Base-by-base conservation (phyloP, 352 stramenopile species). In the Globisporangium nodosum region DNA sequence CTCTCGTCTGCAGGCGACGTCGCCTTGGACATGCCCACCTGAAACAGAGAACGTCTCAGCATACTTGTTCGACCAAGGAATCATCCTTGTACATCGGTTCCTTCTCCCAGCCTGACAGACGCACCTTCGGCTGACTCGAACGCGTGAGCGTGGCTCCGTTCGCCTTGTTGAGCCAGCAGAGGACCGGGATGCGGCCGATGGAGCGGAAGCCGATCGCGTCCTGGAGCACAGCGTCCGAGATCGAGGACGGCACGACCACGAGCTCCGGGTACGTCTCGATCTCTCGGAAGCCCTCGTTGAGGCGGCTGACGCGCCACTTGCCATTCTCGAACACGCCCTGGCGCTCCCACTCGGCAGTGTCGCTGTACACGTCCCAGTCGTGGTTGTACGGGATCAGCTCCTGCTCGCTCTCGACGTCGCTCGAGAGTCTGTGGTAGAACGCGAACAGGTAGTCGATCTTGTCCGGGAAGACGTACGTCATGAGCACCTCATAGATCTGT, bases 261-360 rank as follows among this genome's bases (percentile, higher is more conserved):
- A 96, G 77, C 20, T 87, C 84, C 0, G 97, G 96, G 68, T 99
- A 99, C 30, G 90, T 97, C 27, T 92, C 74, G 58, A 95, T 98
- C 52, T 95, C 64, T 2, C 60, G 54, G 58, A 96, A 97, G 57
- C 70, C 76, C 39, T 82, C 64, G 54, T 94, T 94, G 37, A 85
- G 64, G 53, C 58, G 68, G 0, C 78, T 75, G 18, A 90, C 64
- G 35, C 84, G 68, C 84, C 84, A 94, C 42, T 81, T 79, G 31
- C 64, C 68, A 52, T 74, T 85, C 24, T 88, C 75, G 21, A 90
- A 74, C 13, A 89, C 76, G n/a, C 84, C 80, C 46, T 90, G 74
- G 9, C 84, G 80, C 52, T 84, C 55, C 80, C 80, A 94, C 48
- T 94, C 84, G n/a, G 49, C 54, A 21, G 87, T 63, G 18, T 75